phyloP scores from a whole-genome alignment of 192 early-diverging fungal species.

The Lobosporangium transversale region DNA sequence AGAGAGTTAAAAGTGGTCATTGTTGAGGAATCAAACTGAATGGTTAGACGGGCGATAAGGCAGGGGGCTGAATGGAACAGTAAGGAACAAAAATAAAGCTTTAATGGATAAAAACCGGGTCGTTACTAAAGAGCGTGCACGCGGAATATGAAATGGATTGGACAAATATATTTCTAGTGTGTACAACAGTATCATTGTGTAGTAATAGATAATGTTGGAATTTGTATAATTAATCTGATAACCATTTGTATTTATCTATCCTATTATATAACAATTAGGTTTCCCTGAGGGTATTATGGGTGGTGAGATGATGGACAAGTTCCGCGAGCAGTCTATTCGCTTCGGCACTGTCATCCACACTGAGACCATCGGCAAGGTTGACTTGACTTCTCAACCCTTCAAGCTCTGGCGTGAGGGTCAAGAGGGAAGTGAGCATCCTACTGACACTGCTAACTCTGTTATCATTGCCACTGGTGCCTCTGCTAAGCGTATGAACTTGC shows the following conservation, averaged over 20 bases:
- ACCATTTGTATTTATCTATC: too few relatives aligned
- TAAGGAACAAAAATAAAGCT: not conserved
- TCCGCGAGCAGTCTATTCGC: constrained; percentile 85
- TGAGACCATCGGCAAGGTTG: constrained; percentile 91
- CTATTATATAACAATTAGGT: constrained; percentile 55
- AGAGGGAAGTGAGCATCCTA: constrained; percentile 76
- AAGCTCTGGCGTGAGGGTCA: constrained; percentile 87
- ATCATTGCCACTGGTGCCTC: constrained; percentile 98
- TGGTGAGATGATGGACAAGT: constrained; percentile 85
- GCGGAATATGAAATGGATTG: not conserved
- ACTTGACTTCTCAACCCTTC: constrained; percentile 83
- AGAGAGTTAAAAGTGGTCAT: too few relatives aligned
- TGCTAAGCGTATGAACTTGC: constrained; percentile 91
- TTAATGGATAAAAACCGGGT: too few relatives aligned
- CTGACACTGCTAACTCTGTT: constrained; percentile 82
- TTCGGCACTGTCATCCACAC: constrained; percentile 90
- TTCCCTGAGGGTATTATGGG: constrained; percentile 94
- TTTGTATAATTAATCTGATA: too few relatives aligned
- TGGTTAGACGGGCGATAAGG: too few relatives aligned
- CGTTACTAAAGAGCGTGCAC: too few relatives aligned
- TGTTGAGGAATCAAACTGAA: too few relatives aligned
- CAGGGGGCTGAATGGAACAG: too few relatives aligned
- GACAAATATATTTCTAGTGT: too few relatives aligned
- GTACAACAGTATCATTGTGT: too few relatives aligned
- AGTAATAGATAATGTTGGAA: too few relatives aligned